Percentiles rank a stretch among this genome's conserved stretches.
Evolutionary conservation across 441 rosid genomes (phyloP).

Genomic region (Pelargonium fulgidum): DNA sequence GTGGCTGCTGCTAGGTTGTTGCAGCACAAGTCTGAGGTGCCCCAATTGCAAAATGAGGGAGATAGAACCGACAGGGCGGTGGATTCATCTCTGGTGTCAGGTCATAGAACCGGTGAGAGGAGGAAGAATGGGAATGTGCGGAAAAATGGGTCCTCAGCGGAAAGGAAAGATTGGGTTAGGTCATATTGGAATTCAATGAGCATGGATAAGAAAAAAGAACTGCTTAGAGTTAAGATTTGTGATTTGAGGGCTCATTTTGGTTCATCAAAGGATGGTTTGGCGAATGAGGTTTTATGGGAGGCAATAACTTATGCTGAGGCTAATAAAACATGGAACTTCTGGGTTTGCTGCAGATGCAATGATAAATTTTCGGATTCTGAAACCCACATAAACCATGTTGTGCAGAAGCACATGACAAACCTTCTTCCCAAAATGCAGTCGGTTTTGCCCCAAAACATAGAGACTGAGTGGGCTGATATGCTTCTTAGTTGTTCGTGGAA

Average conservation of each 20-base stretch:
- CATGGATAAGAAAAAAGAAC: slow-evolving; percentile 47
- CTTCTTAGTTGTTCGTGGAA: slow-evolving; percentile 68
- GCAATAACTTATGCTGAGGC: slow-evolving; percentile 49
- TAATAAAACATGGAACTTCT: slow-evolving; percentile 67
- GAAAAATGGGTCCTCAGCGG: slow-evolving; percentile 50
- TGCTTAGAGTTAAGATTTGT: slow-evolving; percentile 50
- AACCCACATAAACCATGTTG: slow-evolving; percentile 67
- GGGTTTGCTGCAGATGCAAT: slow-evolving; percentile 65
- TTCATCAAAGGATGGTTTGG: slow-evolving; percentile 50
- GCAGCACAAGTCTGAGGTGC: slow-evolving; percentile 63
- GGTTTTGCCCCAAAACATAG: slow-evolving; percentile 67
- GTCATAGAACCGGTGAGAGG: slow-evolving; percentile 58
- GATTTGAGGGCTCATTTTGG: slow-evolving; percentile 58
- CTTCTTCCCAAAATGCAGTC: slow-evolving; percentile 63
- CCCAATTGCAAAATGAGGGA: slow-evolving; percentile 30
- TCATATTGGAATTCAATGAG: slow-evolving; percentile 66
- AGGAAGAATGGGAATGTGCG: slow-evolving; percentile 46
- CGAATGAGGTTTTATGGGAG: slow-evolving; percentile 49
- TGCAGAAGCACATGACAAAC: slow-evolving; percentile 69
- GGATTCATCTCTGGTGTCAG: slow-evolving; percentile 36
- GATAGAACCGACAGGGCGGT: slow-evolving; percentile 40
- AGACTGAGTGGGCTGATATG: slow-evolving; percentile 64
- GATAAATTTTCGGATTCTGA: slow-evolving; percentile 57
- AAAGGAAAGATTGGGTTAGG: slow-evolving; percentile 55
- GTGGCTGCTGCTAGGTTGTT: slow-evolving; percentile 82